These are phyloP conservation scores for Xylaria bambusicola DNA, from an alignment of 495 filamentous ascomycete genomes.

Conservation along the genomic window DNA sequence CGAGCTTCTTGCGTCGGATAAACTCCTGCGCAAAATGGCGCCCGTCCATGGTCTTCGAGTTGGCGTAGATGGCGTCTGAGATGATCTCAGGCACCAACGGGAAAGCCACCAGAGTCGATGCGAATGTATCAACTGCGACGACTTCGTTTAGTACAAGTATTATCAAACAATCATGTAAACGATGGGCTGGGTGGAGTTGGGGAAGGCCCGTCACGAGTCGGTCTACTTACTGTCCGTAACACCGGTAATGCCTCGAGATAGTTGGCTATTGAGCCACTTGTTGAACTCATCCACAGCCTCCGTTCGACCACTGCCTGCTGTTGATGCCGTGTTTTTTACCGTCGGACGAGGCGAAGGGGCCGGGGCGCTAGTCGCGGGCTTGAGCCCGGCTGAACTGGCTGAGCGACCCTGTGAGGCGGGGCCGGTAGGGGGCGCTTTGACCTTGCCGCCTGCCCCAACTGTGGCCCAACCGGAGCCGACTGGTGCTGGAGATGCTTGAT, in stretches of 20 bases:
- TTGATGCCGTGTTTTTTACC: slow-evolving; percentile 35
- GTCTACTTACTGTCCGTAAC: slow-evolving; percentile 46
- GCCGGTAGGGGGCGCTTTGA: slow-evolving; percentile 68
- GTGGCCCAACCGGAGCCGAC: slow-evolving; percentile 76
- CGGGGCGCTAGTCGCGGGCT: slow-evolving; percentile 29
- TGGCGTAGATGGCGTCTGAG: slow-evolving; percentile 82
- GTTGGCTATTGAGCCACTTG: slow-evolving; percentile 81
- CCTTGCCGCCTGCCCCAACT: slow-evolving; percentile 91
- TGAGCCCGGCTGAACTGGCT: slow-evolving; percentile 32
- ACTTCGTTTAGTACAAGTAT: slow-evolving; percentile 28
- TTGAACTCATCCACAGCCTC: slow-evolving; percentile 79
- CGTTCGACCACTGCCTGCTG: slow-evolving; percentile 55
- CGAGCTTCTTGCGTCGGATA: slow-evolving; percentile 85
- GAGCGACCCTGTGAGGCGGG: slow-evolving; percentile 26
- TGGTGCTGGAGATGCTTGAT: slow-evolving; percentile 36
- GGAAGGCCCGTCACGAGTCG: too few relatives aligned
- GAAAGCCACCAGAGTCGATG: slow-evolving; percentile 69
- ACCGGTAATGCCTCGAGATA: slow-evolving; percentile 56
- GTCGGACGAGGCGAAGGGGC: slow-evolving; percentile 31
- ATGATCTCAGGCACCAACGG: slow-evolving; percentile 79
- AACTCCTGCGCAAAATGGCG: slow-evolving; percentile 94
- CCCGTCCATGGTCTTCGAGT: slow-evolving; percentile 83
- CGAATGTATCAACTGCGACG: slow-evolving; percentile 74
- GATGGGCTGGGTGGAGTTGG: too few relatives aligned
- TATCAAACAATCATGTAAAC: too few relatives aligned